Percentiles rank a stretch among this genome's conserved stretches.
These are phyloP conservation scores for Phytomonas sp. DNA, from an alignment of 208 protist species.

Conservation along the genomic window DNA sequence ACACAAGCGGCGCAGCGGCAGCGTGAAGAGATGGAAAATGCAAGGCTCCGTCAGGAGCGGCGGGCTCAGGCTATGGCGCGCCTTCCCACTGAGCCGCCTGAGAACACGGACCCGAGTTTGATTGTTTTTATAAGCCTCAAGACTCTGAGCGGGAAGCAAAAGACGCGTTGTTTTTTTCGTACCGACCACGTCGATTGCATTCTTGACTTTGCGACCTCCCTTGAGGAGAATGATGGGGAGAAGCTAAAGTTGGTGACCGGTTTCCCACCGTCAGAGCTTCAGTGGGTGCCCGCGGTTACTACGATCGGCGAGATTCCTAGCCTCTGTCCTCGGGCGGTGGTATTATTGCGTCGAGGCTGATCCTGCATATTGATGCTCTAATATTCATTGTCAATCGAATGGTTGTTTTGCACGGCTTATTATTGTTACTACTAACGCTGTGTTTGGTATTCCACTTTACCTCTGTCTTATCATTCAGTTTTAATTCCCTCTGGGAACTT, in stretches of 20 bases:
- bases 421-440: too few species aligned
- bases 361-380: background rate
- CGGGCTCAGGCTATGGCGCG: slow-evolving; percentile 15
- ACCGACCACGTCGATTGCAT: slow-evolving; percentile 47
- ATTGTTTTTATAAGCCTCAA: slow-evolving; percentile 44
- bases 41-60: slow-evolving; percentile 10
- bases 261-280: slow-evolving; percentile 49
- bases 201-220: slow-evolving; percentile 33
- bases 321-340: slow-evolving; percentile 53
- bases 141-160: slow-evolving; percentile 31
- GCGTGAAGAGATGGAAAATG: slow-evolving; percentile 10
- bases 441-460: too few species aligned
- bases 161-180: slow-evolving; percentile 53
- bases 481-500: background rate
- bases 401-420: background rate
- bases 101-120: slow-evolving; percentile 16
- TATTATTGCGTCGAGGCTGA: slow-evolving; percentile 34
- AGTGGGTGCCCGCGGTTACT: slow-evolving; percentile 26
- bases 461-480: too few species aligned
- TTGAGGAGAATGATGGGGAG: slow-evolving; percentile 41
- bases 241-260: slow-evolving; percentile 55
- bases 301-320: slow-evolving; percentile 38
- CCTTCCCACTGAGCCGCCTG: slow-evolving; percentile 36
- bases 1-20: slow-evolving; percentile 9
- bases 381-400: background rate